Conservation (phyloP, 768 basidiomycete genomes). For the Pleurotus salmoneostramineus region DNA sequence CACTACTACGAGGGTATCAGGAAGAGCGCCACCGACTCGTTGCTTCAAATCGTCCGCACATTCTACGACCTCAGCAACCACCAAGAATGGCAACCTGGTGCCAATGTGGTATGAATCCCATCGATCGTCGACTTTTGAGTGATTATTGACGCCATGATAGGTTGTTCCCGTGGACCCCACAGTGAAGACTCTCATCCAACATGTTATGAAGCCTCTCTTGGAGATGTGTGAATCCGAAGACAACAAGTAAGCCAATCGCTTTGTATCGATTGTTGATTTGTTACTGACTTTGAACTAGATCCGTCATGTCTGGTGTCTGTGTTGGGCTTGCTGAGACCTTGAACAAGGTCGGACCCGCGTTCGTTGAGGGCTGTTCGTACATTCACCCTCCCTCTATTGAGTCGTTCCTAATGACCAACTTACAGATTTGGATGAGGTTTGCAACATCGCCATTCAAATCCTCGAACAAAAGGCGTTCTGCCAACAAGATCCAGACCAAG, state of each 20-base stretch:
- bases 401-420: slow-evolving; percentile 3
- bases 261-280: slow-evolving; percentile 41
- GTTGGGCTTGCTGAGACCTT: slow-evolving; percentile 88
- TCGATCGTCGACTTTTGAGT: not conserved
- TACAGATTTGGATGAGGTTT: slow-evolving; percentile 72
- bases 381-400: not conserved
- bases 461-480: slow-evolving; percentile 94
- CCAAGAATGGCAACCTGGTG: slow-evolving; percentile 79
- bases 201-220: slow-evolving; percentile 69
- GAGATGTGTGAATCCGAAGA: slow-evolving; percentile 94
- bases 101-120: slow-evolving; percentile 45
- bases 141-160: slow-evolving; percentile 21
- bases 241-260: slow-evolving; percentile 66
- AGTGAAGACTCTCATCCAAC: slow-evolving; percentile 76
- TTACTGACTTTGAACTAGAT: slow-evolving; percentile 40
- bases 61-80: slow-evolving; percentile 88
- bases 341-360: slow-evolving; percentile 86
- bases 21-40: slow-evolving; percentile 84
- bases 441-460: slow-evolving; percentile 77
- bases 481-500: slow-evolving; percentile 94
- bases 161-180: slow-evolving; percentile 48
- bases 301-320: slow-evolving; percentile 85
- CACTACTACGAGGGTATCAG: slow-evolving; percentile 99
- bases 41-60: slow-evolving; percentile 84
- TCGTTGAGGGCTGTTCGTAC: slow-evolving; percentile 72